Evolutionary conservation across 176 grass and related monocot species (phyloP), one percentile per base, ranked within the genome.

Genomic region (Rhipidocladum racemiflorum): DNA sequence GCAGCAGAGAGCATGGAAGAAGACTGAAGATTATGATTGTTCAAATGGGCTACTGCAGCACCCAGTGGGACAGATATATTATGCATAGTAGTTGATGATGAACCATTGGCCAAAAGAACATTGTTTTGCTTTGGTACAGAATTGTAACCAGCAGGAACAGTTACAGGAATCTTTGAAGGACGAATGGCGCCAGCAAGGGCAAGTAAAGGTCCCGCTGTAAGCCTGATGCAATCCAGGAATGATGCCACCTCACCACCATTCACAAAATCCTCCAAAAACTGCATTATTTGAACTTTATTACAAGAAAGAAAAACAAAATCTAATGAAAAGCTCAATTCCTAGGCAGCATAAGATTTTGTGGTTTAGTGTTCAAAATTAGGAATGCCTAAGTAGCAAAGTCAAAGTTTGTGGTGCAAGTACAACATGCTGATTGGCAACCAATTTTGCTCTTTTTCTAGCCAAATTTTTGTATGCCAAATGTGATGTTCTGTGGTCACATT

Each of bases 251-350:
- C 95, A 61, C 89, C 90, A 61, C 83, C 89, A 75, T 97, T 97
- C 54, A 97, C 88, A 56, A 97, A 97, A 84, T 94, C 95, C 72
- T 97, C 95, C 74, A 94, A 55, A 72, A 97, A 92, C 95, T 97
- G 88, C 87, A 94, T 81, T 54, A 81, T 32, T 21, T 50, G 21
- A 87, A 75, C 49, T 2, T 56, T 64, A 59, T 79, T 68, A 83
- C 56, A 60, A 23, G 40, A 24, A 75, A 24, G 61, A 65, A 42
- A 29, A 35, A 39, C n/a, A 82, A 39, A 59, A n/a, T 40, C 57
- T 34, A 34, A 23, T 73, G 75, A 12, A 75, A 77, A 28, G 16
- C 61, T 40, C 11, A 64, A 39, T 40, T 64, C 56, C 27, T n/a
- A 46, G 29, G 49, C 4, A 85, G 8, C 18, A 74, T 68, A 61